A percentile compares a stretch with the other conserved stretches of the same genome.
Conservation (phyloP, 1,139 yeast species). For the Yamadazyma dendronema region DNA sequence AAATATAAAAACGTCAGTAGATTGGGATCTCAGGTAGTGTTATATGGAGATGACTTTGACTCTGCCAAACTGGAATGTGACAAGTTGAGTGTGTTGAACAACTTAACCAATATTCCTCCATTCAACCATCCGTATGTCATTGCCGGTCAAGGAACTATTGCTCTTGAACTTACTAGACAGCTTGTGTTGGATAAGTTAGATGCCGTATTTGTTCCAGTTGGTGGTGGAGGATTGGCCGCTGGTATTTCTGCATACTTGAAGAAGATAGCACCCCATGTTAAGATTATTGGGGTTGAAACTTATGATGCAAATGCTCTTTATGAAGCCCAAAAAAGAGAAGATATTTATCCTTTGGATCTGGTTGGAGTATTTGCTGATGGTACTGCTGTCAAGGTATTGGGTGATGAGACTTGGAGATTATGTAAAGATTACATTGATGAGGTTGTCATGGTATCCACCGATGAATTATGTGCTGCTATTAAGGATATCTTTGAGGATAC, state of each 20-base stretch:
- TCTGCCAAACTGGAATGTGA: slow-evolving; percentile 87
- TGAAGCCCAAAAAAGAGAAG: slow-evolving; percentile 60
- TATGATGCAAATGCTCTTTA: slow-evolving; percentile 90
- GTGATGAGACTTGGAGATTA: slow-evolving; percentile 87
- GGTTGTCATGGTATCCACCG: slow-evolving; percentile 82
- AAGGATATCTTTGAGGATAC: slow-evolving; percentile 97
- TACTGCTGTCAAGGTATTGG: slow-evolving; percentile 90
- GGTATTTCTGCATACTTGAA: slow-evolving; percentile 89
- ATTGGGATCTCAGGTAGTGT: slow-evolving; percentile 89
- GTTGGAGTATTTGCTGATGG: slow-evolving; percentile 99
- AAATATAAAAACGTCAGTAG: slow-evolving; percentile 88
- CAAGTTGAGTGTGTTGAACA: slow-evolving; percentile 64
- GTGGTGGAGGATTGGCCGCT: slow-evolving; percentile 96
- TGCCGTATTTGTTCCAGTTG: slow-evolving; percentile 91
- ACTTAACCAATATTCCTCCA: slow-evolving; percentile 89
- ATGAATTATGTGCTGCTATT: slow-evolving; percentile 96
- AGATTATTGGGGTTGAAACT: slow-evolving; percentile 94
- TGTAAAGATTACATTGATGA: slow-evolving; percentile 82
- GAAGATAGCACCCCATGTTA: slow-evolving; percentile 96
- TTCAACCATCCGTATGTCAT: slow-evolving; percentile 96
- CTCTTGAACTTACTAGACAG: slow-evolving; percentile 88
- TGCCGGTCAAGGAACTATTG: slow-evolving; percentile 99
- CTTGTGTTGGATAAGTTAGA: slow-evolving; percentile 70
- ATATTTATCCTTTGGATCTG: slow-evolving; percentile 54
- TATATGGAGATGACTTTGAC: slow-evolving; percentile 92